These are phyloP conservation scores for Erucastrum elatum DNA, from an alignment of 345 rosid genomes.

Conservation along the genomic window DNA sequence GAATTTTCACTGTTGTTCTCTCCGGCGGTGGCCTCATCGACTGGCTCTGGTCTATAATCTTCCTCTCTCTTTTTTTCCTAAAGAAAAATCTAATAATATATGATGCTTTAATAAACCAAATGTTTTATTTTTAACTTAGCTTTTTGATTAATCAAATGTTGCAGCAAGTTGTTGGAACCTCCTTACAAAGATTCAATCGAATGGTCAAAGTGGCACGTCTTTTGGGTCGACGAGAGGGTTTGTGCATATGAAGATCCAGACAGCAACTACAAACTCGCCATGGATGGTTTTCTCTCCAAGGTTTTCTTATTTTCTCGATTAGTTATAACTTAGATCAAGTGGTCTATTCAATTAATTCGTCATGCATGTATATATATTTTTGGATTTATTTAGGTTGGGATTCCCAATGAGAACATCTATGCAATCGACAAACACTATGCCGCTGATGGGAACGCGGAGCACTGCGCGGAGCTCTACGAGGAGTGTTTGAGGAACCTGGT, in stretches of 20 bases:
- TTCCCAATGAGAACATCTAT: constrained; percentile 56
- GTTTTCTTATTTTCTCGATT: constrained; percentile 32
- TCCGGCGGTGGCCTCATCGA: constrained; percentile 75
- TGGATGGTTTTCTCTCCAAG: constrained; percentile 69
- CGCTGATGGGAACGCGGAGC: constrained; percentile 73
- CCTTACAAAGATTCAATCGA: constrained; percentile 62
- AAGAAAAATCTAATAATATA: background rate
- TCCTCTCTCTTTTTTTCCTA: background rate
- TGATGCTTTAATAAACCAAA: background rate
- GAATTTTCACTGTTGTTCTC: constrained; percentile 65
- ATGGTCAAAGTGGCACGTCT: constrained; percentile 88
- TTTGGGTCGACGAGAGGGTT: constrained; percentile 92
- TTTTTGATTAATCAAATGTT: background rate
- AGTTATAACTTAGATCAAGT: background rate
- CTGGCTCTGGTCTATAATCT: constrained; percentile 52
- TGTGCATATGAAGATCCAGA: constrained; percentile 69
- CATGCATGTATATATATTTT: background rate
- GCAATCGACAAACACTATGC: constrained; percentile 71
- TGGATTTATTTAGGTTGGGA: constrained; percentile 47
- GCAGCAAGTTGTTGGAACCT: constrained; percentile 58
- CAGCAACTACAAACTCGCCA: constrained; percentile 84
- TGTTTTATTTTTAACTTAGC: background rate
- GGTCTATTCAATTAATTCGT: background rate
- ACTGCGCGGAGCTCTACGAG: constrained; percentile 47
- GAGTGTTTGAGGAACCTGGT: constrained; percentile 59